Evolutionary conservation across 2,329 filamentous ascomycete genomes (phyloP), one percentile per base, ranked within the genome.

Genomic region (Nothopassalora personata): DNA sequence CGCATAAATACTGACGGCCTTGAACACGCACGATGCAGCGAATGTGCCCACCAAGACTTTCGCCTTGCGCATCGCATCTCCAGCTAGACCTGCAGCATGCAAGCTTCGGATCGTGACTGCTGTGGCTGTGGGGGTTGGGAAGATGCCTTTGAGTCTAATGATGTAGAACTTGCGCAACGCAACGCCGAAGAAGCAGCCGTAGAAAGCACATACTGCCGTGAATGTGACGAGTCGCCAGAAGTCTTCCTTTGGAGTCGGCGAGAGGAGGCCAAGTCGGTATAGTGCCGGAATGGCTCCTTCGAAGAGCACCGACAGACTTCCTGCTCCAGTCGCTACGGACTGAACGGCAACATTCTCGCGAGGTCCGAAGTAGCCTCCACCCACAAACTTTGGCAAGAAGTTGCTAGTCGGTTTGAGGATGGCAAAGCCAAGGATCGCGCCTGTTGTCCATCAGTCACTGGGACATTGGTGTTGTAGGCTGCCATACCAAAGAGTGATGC

Each of bases 121-220:
- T 2, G 82, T 83, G 5, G 83, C 83, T 23, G 82, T 83, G 0
- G 82, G 74, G 0, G 82, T 80, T 2, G 83, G 83, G 70, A 85
- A 86, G 56, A 85, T 77, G 45, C 85, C 75, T 56, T 79, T 79
- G 30, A 85, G 74, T 70, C 85, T 81, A 69, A 86, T 81, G 69
- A 87, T 80, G 74, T 86, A 87, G 74, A 87, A 86, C 68, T 85
- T 85, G 57, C 85, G 81, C 45, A 64, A 77, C 7, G 84, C 83
- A 0, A 83, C 84, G 56, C 82, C 83, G 64, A 86, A 85, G 71
- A 85, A 86, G 59, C 86, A 78, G 15, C 85, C 84, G 70, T 85
- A 86, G 72, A 84, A 85, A 19, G 81, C 82, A 58, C 82, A 83
- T 51, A 84, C 80, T 39, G 84, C 75, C 0, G 83, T 86, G 63